Evolutionary conservation across 805 yeast species (phyloP).

Genomic region (Debaryomyces tyrocola): DNA sequence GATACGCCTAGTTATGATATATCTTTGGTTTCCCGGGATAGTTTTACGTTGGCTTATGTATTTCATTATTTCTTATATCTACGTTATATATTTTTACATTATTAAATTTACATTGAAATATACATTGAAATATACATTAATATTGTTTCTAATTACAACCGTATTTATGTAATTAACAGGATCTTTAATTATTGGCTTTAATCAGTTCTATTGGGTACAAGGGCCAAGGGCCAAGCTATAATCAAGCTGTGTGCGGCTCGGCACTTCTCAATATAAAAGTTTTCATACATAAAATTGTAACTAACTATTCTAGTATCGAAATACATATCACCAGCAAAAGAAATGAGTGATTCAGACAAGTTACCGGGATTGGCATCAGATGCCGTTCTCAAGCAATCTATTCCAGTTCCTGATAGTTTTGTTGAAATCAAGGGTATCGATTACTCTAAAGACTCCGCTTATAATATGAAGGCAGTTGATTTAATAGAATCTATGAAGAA

Average conservation of each 20-base stretch:
- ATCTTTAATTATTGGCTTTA: too few species aligned
- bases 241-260: neutral
- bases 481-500: conserved; percentile 79
- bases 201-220: too few species aligned
- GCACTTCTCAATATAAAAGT: neutral
- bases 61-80: neutral
- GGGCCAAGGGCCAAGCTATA: neutral
- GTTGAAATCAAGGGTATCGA: conserved; percentile 85
- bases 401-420: conserved; percentile 79
- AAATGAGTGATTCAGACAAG: conserved; percentile 12
- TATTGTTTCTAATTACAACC: too few species aligned
- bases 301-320: neutral
- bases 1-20: too few species aligned
- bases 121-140: neutral
- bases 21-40: too few species aligned
- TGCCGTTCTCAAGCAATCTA: conserved; percentile 87
- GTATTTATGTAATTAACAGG: too few species aligned
- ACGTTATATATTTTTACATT: neutral
- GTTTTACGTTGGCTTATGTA: too few species aligned
- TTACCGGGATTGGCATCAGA: conserved; percentile 78
- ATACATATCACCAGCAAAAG: neutral
- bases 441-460: conserved; percentile 74
- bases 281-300: neutral
- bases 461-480: conserved; percentile 76
- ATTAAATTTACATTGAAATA: neutral